phyloP scores from a whole-genome alignment of 768 basidiomycete species.

The Psilocybe tampanensis region DNA sequence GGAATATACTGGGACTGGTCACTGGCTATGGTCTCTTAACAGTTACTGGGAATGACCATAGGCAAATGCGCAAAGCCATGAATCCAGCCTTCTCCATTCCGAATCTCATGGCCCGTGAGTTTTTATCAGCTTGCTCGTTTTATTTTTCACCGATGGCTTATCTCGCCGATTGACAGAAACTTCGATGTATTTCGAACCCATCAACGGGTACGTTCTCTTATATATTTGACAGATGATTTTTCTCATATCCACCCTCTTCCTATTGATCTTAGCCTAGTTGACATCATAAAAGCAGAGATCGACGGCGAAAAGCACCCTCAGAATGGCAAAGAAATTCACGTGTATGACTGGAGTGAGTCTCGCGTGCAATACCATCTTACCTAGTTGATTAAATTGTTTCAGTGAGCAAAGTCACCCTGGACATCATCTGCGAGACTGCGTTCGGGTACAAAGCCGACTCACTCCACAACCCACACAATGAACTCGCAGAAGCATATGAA shows the following conservation, averaged over 20 bases:
- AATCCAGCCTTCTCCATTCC: conserved; percentile 53
- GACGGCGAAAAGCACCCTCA: conserved; percentile 15
- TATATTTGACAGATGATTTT: not conserved
- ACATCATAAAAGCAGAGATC: conserved; percentile 36
- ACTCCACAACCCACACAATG: conserved; percentile 45
- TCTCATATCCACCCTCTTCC: not conserved
- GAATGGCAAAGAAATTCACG: conserved; percentile 28
- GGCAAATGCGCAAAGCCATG: conserved; percentile 50
- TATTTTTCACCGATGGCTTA: not conserved
- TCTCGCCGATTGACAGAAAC: conserved; percentile 32
- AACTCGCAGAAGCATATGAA: conserved; percentile 49
- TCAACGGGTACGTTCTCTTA: conserved; percentile 38
- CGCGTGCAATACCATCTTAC: not conserved
- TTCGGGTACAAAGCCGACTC: conserved; percentile 50
- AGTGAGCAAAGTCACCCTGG: conserved; percentile 55
- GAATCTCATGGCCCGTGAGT: conserved; percentile 40
- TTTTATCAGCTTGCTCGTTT: too few species aligned
- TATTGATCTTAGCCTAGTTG: conserved; percentile 26
- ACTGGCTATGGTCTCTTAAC: conserved; percentile 49
- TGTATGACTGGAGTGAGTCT: conserved; percentile 50
- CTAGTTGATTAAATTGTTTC: not conserved
- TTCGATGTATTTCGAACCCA: conserved; percentile 49
- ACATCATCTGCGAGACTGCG: conserved; percentile 52
- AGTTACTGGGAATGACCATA: conserved; percentile 49
- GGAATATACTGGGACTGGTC: conserved; percentile 41